Conservation (phyloP, 75 land plant species). For the Sequoia sempervirens region DNA sequence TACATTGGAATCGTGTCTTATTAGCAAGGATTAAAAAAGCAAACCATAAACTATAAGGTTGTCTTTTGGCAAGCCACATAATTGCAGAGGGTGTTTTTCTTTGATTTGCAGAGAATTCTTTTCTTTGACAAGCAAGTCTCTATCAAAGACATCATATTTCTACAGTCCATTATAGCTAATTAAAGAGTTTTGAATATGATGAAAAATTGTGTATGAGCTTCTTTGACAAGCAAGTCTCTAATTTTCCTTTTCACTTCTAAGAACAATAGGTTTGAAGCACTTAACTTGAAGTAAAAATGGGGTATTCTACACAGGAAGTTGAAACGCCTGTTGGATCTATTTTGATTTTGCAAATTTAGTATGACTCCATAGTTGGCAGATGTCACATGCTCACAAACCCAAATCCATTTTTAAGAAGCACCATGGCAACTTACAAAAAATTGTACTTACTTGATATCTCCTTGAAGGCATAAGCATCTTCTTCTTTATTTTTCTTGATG, state of each 20-base stretch:
- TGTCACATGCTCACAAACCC: not conserved
- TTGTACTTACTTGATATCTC: constrained; percentile 13
- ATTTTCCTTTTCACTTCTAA: not conserved
- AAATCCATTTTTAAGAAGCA: not conserved
- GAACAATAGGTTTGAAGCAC: not conserved
- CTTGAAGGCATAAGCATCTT: not conserved
- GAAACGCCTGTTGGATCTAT: not conserved
- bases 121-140: too few relatives aligned
- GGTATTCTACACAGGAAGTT: not conserved
- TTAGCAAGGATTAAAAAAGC: not conserved
- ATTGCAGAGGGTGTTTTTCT: not conserved
- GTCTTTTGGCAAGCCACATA: not conserved
- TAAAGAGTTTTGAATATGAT: too few relatives aligned
- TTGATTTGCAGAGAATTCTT: not conserved
- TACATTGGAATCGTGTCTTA: not conserved
- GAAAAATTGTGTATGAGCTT: too few relatives aligned
- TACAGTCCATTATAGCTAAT: too few relatives aligned
- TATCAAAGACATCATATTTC: too few relatives aligned
- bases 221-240: not conserved
- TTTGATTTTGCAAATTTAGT: not conserved
- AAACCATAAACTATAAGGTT: not conserved
- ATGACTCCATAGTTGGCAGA: not conserved
- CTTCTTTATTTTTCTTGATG: not conserved
- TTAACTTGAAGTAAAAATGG: not conserved
- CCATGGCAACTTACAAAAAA: not conserved